Base-by-base conservation (phyloP, 2,329 filamentous ascomycete species). In the Aureobasidium zeae region DNA sequence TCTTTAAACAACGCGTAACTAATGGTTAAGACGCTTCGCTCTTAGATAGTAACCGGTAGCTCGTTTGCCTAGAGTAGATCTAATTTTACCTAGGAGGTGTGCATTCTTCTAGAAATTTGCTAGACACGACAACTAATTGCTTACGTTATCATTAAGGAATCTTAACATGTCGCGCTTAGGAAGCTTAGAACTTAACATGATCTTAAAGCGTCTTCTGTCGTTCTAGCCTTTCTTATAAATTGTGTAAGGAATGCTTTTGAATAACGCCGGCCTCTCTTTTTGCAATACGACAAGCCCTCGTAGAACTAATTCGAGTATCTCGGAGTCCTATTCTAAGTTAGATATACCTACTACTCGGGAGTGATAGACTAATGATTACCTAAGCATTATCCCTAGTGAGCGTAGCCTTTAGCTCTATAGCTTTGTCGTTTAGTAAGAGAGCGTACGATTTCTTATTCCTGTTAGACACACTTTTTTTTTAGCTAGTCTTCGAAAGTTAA, bases 1-100 rank as follows among this genome's bases (percentile, higher is more conserved):
- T 17, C 34, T 37, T 22, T 37, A 20, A 37, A 37, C 17, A 7
- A 37, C 25, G 20, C 34, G 34, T 37, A 20, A 37, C 34, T 37
- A 37, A 6, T 6, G 5, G 34, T 37, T 20, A 37, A 37, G 21
- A 37, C 34, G 34, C 20, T 15, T 37, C 34, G 20, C 34, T 25
- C 34, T 5, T 10, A 37, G 34, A 22, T 22, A 25, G 34, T 13
- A 37, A 17, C 34, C 34, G 22, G 34, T 20, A 37, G 16, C 21
- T 17, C 21, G 34, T 37, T 17, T 20, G 22, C 17, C 34, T 6
- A 20, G 34, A 7, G 34, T 6, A 37, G 25, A 20, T 10, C 10
- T 10, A 17, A 5, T 11, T 7, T 13, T 25, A 11, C 16, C 17
- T 5, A 20, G 34, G 17, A 37, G 21, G 34, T 15, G 4, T 12